Base-by-base conservation (phyloP, 2,329 filamentous ascomycete genomes). In the Penicillium sclerotigenum region DNA sequence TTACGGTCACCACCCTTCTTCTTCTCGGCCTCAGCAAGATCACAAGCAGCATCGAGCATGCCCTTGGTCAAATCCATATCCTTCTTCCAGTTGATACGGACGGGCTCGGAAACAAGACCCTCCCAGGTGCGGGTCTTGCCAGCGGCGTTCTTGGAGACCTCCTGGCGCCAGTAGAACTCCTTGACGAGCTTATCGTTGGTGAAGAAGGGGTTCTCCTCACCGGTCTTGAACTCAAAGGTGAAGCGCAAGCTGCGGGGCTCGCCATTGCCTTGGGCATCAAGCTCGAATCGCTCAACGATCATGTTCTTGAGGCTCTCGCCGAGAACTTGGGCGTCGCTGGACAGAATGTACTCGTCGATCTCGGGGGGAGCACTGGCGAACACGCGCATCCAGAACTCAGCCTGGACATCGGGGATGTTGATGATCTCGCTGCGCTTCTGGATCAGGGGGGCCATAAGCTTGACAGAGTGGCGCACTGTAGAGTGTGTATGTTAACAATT, bases 331-430 rank as follows among this genome's bases (percentile, higher is more conserved):
- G 83, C 82, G 78, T 97, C 93, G 47, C 83, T 83, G 41, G 90
- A 88, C 71, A 91, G 87, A 71, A 97, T 88, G 80, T 87, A 91
- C 75, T 91, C 87, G 77, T 96, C 91, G 65, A 99, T 83, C 61
- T 96, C 91, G 45, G 83, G 81, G 2, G 92, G 91, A 3, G 89
- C 87, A 77, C 91, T 88, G 79, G 96, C 90, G 72, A 97, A 83
- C 55, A 97, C 92, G 56, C 95, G 84, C n/a, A 90, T 82, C 94
- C 94, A 97, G 84, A 97, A 99, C 78, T 90, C 86, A 65, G 65
- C 58, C 56, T 72, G 59, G 16, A 76, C 65, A 14, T 69, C 64
- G 70, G 97, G 92, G 69, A 87, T 81, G 61, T 83, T 75, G 62
- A 94, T 79, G 61, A 91, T 76, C 65, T 84, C 81, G 63, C 84